Conservation (phyloP, 306 rosid genomes). For the Rosa persica region DNA sequence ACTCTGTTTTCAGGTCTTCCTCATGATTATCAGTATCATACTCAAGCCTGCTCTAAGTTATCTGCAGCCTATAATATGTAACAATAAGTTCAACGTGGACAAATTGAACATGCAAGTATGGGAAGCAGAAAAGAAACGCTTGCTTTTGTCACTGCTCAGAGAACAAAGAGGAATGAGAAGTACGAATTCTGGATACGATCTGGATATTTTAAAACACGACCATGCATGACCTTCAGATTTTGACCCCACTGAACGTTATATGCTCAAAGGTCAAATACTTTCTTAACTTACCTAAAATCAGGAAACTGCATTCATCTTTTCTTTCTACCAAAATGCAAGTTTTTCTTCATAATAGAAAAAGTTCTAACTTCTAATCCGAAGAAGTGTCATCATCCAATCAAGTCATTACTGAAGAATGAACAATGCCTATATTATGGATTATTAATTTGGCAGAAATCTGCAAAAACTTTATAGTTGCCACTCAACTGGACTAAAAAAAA, state of each 20-base stretch:
- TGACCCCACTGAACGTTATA: slow-evolving; percentile 55
- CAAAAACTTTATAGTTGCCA: no score
- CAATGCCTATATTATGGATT: no score
- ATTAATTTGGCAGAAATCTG: no score
- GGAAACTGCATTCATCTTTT: no score
- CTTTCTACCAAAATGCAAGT: no score
- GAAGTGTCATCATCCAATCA: no score
- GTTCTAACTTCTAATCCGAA: no score
- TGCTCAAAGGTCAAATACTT: not conserved
- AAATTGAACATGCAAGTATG: not conserved
- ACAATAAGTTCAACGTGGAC: not conserved
- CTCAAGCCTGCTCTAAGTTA: slow-evolving; percentile 62
- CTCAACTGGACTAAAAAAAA: no score
- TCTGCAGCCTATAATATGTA: slow-evolving; percentile 47
- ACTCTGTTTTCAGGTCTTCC: slow-evolving; percentile 51
- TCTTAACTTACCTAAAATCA: no score
- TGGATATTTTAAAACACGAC: slow-evolving; percentile 55
- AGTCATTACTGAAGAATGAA: no score
- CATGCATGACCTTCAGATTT: slow-evolving; percentile 54
- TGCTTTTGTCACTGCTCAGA: slow-evolving; percentile 66
- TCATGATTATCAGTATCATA: slow-evolving; percentile 50
- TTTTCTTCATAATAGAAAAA: no score
- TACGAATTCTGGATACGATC: slow-evolving; percentile 62
- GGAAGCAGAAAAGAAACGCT: slow-evolving; percentile 19
- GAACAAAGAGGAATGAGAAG: slow-evolving; percentile 58